Percentiles rank a stretch among this genome's conserved stretches.
Evolutionary conservation across 2,329 filamentous ascomycete species (phyloP).

Genomic region (Neofusicoccum kwambonambiense): DNA sequence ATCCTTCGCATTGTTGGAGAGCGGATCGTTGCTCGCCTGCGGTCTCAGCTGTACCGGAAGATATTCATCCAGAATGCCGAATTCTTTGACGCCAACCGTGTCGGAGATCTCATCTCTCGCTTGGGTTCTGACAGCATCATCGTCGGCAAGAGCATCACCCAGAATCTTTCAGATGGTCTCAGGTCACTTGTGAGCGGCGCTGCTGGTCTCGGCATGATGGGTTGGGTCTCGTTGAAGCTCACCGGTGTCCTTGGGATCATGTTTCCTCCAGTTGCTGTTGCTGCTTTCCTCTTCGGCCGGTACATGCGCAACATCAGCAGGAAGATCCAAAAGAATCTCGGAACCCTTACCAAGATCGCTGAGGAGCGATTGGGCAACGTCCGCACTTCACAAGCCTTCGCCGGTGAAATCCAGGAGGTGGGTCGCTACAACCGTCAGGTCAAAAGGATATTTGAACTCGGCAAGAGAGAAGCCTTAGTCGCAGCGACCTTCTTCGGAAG

Average conservation of each 20-base stretch:
- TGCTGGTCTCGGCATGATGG: constrained; percentile 89
- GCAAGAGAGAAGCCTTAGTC: constrained; percentile 81
- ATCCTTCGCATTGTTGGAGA: constrained; percentile 93
- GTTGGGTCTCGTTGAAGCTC: constrained; percentile 89
- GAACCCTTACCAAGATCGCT: constrained; percentile 91
- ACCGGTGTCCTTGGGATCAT: constrained; percentile 83
- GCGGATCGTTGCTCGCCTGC: constrained; percentile 83
- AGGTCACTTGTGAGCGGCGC: constrained; percentile 84
- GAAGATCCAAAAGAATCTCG: constrained; percentile 90
- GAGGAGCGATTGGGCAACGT: constrained; percentile 98
- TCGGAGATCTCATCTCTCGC: constrained; percentile 93
- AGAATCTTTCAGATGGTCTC: constrained; percentile 95
- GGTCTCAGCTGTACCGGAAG: constrained; percentile 84
- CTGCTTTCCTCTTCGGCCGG: constrained; percentile 88
- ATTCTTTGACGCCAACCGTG: constrained; percentile 97
- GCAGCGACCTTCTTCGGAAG: constrained; percentile 85
- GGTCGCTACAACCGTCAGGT: constrained; percentile 89
- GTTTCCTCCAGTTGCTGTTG: constrained; percentile 86
- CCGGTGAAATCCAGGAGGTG: constrained; percentile 87
- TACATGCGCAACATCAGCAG: constrained; percentile 85
- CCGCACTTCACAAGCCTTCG: constrained; percentile 93
- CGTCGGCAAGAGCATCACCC: constrained; percentile 96
- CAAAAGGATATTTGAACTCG: constrained; percentile 85
- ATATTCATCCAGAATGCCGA: constrained; percentile 98
- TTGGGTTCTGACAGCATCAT: constrained; percentile 96